These are phyloP conservation scores for Porpolomopsis calyptriformis DNA, from an alignment of 768 basidiomycete genomes.

Conservation along the genomic window DNA sequence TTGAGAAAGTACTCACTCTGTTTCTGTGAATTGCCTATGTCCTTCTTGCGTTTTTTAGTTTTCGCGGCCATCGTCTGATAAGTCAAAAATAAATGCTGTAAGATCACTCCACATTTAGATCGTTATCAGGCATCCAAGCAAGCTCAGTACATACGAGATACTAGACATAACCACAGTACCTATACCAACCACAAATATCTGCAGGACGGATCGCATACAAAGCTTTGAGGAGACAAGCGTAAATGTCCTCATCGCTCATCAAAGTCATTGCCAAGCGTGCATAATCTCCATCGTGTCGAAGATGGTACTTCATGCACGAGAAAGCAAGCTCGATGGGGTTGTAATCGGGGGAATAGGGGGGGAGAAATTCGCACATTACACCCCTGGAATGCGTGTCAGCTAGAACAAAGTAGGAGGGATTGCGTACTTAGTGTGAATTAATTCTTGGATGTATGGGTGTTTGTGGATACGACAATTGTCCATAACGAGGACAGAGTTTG, in stretches of 20 bases:
- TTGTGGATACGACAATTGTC: conserved; percentile 30
- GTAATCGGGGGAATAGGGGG: conserved; percentile 10
- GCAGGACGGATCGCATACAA: conserved; percentile 11
- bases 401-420: conserved; percentile 4
- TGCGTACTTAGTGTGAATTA: neutral
- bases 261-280: conserved; percentile 10
- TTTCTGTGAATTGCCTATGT: neutral
- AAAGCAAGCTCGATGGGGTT: conserved; percentile 15
- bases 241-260: conserved; percentile 11
- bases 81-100: too few species aligned
- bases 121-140: too few species aligned
- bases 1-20: neutral
- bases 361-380: conserved; percentile 4
- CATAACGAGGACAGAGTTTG: conserved; percentile 23
- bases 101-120: too few species aligned
- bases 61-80: neutral
- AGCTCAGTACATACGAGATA: neutral
- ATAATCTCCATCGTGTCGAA: conserved; percentile 9
- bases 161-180: conserved; percentile 13
- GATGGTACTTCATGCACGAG: conserved; percentile 18
- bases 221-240: conserved; percentile 12
- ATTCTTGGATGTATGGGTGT: conserved; percentile 1
- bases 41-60: neutral
- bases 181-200: conserved; percentile 15
- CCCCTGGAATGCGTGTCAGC: conserved; percentile 7